Evolutionary conservation across 768 basidiomycete genomes (phyloP), one percentile per base, ranked within the genome.

Genomic region (Leccinum olivaceopallidum): DNA sequence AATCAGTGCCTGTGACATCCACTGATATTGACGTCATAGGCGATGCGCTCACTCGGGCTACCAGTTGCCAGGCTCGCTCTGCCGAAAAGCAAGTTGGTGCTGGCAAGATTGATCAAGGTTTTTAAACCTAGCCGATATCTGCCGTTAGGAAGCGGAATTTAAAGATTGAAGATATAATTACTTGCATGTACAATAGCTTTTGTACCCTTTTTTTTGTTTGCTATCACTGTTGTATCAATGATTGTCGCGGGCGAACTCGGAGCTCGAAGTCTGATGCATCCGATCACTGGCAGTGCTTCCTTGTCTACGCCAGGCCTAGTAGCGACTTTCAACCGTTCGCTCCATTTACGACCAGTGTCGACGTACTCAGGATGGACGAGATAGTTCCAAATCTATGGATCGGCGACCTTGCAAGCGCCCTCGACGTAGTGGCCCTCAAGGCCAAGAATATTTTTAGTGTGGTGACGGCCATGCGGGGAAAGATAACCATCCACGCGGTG

Each of bases 301-400:
- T 58, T 57, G 28, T 58, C 57, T 58, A 56, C 56, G 55, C 5
- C 26, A 26, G 24, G 24, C 26, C 48, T 58, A 20, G 39, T 58
- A 14, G 18, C 9, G 18, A 4, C 39, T 42, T 42, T 42, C 39
- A 18, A n/a, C 18, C 39, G 1, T 59, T 56, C 32, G 30, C 16
- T 42, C 37, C 12, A 22, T 22, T 20, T 18, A 53, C 28, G 20
- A 59, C 53, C 28, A 6, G 28, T 30, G 28, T 30, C 22, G 26
- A 36, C 42, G 39, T 30, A 44, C 20, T 36, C 16, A 57, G 69
- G 12, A 91, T 95, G 88, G 85, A 95, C 76, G 84, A 94, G 75
- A 80, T 96, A 36, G 80, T 90, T 16, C 85, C 85, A 32, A 84
- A 86, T 5, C 75, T 97, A 2, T 96, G 94, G 94, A 83, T 97